Percentiles rank a stretch among this genome's conserved stretches.
phyloP scores from a whole-genome alignment of 2,329 filamentous ascomycete genomes.

The Clonostachys rhizophaga region DNA sequence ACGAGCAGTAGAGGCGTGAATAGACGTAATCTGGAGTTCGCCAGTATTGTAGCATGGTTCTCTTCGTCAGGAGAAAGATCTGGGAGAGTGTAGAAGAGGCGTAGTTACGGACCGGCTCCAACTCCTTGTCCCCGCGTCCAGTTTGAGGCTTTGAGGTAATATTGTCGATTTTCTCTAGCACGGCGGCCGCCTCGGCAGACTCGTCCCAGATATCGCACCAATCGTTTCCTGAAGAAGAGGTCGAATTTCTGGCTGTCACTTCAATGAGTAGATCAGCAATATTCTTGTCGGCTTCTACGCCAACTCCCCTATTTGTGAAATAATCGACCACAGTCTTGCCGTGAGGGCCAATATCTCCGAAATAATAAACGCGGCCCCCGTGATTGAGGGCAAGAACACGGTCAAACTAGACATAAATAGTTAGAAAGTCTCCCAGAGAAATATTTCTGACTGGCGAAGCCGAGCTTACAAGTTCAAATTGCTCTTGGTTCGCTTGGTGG shows the following conservation, averaged over 20 bases:
- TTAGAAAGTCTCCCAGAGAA: constrained; percentile 26
- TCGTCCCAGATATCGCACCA: constrained; percentile 67
- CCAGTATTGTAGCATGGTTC: constrained; percentile 24
- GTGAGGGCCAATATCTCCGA: constrained; percentile 59
- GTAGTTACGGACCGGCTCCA: constrained; percentile 13
- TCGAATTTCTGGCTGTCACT: constrained; percentile 31
- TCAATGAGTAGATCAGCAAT: constrained; percentile 71
- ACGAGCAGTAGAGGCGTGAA: constrained; percentile 41
- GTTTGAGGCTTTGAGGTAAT: constrained; percentile 12
- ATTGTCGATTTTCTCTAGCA: constrained; percentile 57
- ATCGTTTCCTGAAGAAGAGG: constrained; percentile 35
- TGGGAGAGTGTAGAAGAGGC: constrained; percentile 22
- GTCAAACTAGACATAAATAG: constrained; percentile 50
- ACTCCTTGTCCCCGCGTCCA: constrained; percentile 37
- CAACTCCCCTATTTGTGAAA: constrained; percentile 61
- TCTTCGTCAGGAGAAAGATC: constrained; percentile 25
- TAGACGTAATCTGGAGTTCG: constrained; percentile 56
- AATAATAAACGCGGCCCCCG: constrained; percentile 48
- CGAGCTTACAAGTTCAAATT: constrained; percentile 10
- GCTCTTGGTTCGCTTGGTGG: constrained; percentile 36
- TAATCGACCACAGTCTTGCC: constrained; percentile 53
- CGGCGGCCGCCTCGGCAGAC: constrained; percentile 42
- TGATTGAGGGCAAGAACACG: constrained; percentile 59
- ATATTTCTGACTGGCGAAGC: constrained; percentile 21
- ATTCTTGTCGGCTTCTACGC: constrained; percentile 59